These are phyloP conservation scores for Fusarium sp. DNA, from an alignment of 2,329 filamentous ascomycete genomes.

Conservation along the genomic window DNA sequence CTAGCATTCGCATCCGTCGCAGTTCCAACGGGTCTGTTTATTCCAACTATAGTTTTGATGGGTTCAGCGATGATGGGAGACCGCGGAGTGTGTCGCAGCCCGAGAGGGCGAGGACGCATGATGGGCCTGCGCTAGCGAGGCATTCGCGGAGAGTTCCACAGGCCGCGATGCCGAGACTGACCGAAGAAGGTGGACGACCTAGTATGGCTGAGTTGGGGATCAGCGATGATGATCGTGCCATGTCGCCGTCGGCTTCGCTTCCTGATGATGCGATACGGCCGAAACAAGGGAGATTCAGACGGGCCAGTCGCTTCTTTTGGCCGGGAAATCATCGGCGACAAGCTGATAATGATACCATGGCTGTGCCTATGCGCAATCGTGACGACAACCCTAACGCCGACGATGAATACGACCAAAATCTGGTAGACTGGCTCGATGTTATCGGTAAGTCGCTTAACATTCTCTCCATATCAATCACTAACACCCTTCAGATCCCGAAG, in stretches of 20 bases:
- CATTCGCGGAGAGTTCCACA: conserved; percentile 50
- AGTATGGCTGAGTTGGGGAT: conserved; percentile 51
- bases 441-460: conserved; percentile 54
- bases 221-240: conserved; percentile 11
- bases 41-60: conserved; percentile 32
- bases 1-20: conserved; percentile 44
- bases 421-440: conserved; percentile 56
- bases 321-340: conserved; percentile 35
- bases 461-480: not conserved
- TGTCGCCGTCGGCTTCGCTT: conserved; percentile 45
- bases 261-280: conserved; percentile 37
- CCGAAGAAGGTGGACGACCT: conserved; percentile 53
- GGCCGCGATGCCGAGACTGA: conserved; percentile 52
- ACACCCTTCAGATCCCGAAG: conserved; percentile 74
- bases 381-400: conserved; percentile 25
- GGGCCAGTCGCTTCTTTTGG: conserved; percentile 46
- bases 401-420: conserved; percentile 53
- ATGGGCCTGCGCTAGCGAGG: conserved; percentile 39
- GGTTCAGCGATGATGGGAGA: conserved; percentile 33
- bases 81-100: conserved; percentile 54
- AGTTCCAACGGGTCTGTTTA: conserved; percentile 40
- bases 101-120: conserved; percentile 37
- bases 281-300: conserved; percentile 22
- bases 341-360: not conserved
- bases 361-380: conserved; percentile 3